These are phyloP conservation scores for Sporisorium iseilematis-ciliati DNA, from an alignment of 1,284 basidiomycete species.

Conservation along the genomic window DNA sequence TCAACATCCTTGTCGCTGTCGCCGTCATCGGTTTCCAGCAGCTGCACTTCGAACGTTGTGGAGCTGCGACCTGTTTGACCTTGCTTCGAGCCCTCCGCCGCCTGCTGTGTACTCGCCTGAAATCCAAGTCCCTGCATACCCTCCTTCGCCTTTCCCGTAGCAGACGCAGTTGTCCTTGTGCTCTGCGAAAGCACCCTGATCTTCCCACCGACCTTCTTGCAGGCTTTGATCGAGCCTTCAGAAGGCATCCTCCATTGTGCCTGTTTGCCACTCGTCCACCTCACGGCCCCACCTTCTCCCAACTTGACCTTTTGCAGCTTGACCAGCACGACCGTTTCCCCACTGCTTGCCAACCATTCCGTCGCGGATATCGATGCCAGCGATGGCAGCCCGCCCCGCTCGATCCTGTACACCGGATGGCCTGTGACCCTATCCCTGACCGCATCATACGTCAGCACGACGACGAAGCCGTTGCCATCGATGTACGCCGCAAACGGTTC, in stretches of 20 bases:
- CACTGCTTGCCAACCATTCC: slow-evolving; percentile 27
- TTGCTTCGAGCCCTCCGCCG: background rate
- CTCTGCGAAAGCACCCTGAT: slow-evolving; percentile 25
- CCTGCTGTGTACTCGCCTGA: background rate
- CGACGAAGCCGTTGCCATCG: slow-evolving; percentile 37
- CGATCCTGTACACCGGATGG: slow-evolving; percentile 32
- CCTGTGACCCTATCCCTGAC: slow-evolving; percentile 17
- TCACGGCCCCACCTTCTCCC: background rate
- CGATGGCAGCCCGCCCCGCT: slow-evolving; percentile 16
- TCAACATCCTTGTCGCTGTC: background rate
- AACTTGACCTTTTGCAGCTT: slow-evolving; percentile 19
- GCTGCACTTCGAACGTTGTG: slow-evolving; percentile 39
- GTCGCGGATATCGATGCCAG: slow-evolving; percentile 28
- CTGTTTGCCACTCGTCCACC: slow-evolving; percentile 15
- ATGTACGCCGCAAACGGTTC: slow-evolving; percentile 49
- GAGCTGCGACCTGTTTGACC: background rate
- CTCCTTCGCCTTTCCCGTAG: background rate
- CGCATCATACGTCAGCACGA: slow-evolving; percentile 29
- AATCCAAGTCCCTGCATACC: slow-evolving; percentile 35
- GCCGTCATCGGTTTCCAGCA: slow-evolving; percentile 18
- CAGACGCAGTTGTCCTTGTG: background rate
- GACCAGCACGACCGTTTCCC: slow-evolving; percentile 2
- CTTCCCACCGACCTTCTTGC: slow-evolving; percentile 8
- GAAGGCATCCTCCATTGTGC: slow-evolving; percentile 5
- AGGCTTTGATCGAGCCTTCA: slow-evolving; percentile 23